Percentiles rank a stretch among this genome's conserved stretches.
Evolutionary conservation across 1,284 basidiomycete genomes (phyloP).

Genomic region (Cutaneotrichosporon sp.): DNA sequence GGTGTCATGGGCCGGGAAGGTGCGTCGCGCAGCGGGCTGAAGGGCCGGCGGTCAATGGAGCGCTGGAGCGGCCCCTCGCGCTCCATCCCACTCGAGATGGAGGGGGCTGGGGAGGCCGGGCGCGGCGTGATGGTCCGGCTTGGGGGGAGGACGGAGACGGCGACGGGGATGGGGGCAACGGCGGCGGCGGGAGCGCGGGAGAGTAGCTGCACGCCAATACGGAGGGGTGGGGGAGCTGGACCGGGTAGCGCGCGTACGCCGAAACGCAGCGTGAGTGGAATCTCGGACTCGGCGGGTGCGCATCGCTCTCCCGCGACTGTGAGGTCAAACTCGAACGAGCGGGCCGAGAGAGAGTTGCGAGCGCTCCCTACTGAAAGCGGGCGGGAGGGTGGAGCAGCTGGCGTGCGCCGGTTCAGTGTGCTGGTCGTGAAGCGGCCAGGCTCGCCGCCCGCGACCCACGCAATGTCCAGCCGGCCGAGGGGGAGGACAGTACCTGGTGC

Average conservation of each 20-base stretch:
- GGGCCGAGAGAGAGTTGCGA: slow-evolving; percentile 12
- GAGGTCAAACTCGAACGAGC: slow-evolving; percentile 43
- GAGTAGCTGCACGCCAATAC: slow-evolving; percentile 40
- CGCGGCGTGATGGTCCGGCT: slow-evolving; percentile 29
- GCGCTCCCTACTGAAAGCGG: slow-evolving; percentile 1
- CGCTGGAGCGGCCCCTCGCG: not conserved
- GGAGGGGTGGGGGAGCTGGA: slow-evolving; percentile 19
- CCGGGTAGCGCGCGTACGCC: slow-evolving; percentile 28
- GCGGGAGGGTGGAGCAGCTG: slow-evolving; percentile 14
- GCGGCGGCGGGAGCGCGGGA: slow-evolving; percentile 15
- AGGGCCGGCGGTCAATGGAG: slow-evolving; percentile 26
- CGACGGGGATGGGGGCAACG: not conserved
- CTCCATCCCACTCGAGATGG: not conserved
- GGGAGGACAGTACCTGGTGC: slow-evolving; percentile 68
- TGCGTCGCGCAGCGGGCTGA: not conserved
- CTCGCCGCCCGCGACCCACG: slow-evolving; percentile 67
- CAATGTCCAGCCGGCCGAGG: slow-evolving; percentile 75
- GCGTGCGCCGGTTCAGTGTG: slow-evolving; percentile 45
- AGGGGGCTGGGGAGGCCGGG: slow-evolving; percentile 18
- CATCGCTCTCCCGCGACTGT: slow-evolving; percentile 23
- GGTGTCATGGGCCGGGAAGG: slow-evolving; percentile 43
- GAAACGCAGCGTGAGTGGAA: slow-evolving; percentile 31
- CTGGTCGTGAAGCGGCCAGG: slow-evolving; percentile 78
- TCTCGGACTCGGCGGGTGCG: slow-evolving; percentile 31
- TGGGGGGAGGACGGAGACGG: slow-evolving; percentile 29